Base-by-base conservation (phyloP, 805 yeast genomes). In the Pachysolen tannophilus region DNA sequence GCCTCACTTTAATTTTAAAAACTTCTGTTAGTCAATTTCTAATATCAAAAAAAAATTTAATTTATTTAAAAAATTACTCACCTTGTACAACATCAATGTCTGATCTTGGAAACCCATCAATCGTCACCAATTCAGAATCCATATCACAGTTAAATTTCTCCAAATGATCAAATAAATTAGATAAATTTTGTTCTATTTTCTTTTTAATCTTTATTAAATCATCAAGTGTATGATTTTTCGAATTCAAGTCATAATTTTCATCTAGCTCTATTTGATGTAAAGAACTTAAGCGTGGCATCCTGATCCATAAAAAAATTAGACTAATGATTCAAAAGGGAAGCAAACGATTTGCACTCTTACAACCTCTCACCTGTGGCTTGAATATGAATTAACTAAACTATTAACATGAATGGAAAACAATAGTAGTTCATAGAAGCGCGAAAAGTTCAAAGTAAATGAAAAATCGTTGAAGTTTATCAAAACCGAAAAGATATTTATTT, bases 61-160 rank as follows among this genome's bases (percentile, higher is more conserved):
- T n/a, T n/a, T 30, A 23, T 46, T 11, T 32, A 51, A 53, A 46
- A n/a, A n/a, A n/a, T n/a, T n/a, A n/a, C n/a, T n/a, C n/a, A n/a
- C n/a, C n/a, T 34, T 69, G 70, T 2, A 86, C 74, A 4, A 90
- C 82, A 48, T 90, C 94, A 19, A 90, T 67, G 49, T 90, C 97
- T 13, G 64, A 55, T 28, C 97, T 61, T 1, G 98, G 98, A 47
- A 73, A 90, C 15, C 97, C 96, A 49, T 90, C 95, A 0, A 48
- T 39, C 0, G 81, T 73, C 2, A 83, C 56, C 39, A 90, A 55
- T 0, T 76, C 64, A 2, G 88, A 78, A 17, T 67, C 54, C 84
- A 85, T 77, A 43, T 72, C 78, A 3, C 65, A 75, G 9, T 63
- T 57, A 43, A 74, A 73, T 38, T 58, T 42, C 6, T 47, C 42